These are phyloP conservation scores for Quercus gilva DNA, from an alignment of 306 rosid genomes.

Conservation along the genomic window DNA sequence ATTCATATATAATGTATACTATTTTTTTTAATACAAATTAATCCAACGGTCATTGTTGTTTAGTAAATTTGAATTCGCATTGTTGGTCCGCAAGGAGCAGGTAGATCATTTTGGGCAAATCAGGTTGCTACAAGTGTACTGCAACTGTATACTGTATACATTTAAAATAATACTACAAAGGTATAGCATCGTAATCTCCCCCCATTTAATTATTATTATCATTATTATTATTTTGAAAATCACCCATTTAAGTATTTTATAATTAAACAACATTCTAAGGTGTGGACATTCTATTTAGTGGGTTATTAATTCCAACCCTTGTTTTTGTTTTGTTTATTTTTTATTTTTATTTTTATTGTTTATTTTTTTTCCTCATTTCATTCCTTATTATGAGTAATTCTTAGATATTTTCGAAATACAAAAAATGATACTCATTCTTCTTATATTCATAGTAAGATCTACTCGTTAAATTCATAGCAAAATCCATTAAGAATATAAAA, in stretches of 20 bases:
- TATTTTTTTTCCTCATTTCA: too few species aligned
- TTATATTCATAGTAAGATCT: fast-evolving
- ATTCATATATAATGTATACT: neutral
- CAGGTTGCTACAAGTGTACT: neutral
- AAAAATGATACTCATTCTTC: fast-evolving
- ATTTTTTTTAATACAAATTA: neutral
- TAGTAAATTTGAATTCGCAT: slow-evolving; percentile 28
- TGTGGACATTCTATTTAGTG: too few species aligned
- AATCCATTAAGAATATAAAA: too few species aligned
- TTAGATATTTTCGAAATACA: fast-evolving
- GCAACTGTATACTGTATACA: too few species aligned
- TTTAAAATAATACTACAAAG: too few species aligned
- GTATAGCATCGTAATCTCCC: neutral
- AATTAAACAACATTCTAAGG: too few species aligned
- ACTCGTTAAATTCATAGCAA: too few species aligned
- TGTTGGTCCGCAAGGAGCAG: slow-evolving; percentile 10
- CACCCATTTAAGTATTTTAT: too few species aligned
- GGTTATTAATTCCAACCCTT: too few species aligned
- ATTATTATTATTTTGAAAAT: neutral
- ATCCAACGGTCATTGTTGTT: slow-evolving; percentile 3
- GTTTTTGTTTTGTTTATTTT: too few species aligned
- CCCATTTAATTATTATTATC: neutral
- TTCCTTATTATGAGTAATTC: too few species aligned
- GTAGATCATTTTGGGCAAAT: neutral
- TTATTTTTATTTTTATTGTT: too few species aligned